Evolutionary conservation across 2,329 filamentous ascomycete species (phyloP).

Genomic region (Claviceps pusilla): DNA sequence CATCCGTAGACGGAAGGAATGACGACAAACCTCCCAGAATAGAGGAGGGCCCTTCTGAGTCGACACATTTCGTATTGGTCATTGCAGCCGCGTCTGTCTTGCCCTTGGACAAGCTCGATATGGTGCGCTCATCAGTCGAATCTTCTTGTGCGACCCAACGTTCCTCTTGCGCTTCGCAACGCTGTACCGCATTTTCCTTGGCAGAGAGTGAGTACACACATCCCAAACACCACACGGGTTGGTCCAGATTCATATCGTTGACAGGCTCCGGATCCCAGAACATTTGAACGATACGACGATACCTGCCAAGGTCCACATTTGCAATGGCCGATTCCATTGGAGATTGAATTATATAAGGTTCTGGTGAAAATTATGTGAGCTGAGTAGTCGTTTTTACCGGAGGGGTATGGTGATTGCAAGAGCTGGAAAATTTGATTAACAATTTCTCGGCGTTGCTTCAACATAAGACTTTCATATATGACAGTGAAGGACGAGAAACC

Average conservation of each 20-base stretch:
- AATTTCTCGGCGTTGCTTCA: neutral
- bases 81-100: neutral
- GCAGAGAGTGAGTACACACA: conserved; percentile 31
- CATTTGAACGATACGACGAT: conserved; percentile 71
- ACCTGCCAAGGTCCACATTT: conserved; percentile 58
- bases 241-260: conserved; percentile 54
- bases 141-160: neutral
- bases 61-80: conserved; percentile 14
- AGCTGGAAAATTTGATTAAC: neutral
- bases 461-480: neutral
- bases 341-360: neutral
- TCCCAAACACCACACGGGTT: conserved; percentile 73
- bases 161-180: neutral
- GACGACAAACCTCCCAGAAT: conserved; percentile 36
- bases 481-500: neutral
- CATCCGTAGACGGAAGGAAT: conserved; percentile 33
- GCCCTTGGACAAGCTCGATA: neutral
- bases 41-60: conserved; percentile 31
- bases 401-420: neutral
- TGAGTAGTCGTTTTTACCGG: neutral
- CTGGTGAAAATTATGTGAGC: neutral
- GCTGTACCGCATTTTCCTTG: conserved; percentile 3
- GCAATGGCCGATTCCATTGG: conserved; percentile 25
- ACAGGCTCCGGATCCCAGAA: conserved; percentile 83
- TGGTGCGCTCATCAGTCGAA: neutral